These are phyloP conservation scores for Phytophthora cryptogea DNA, from an alignment of 352 stramenopile genomes.

Conservation along the genomic window DNA sequence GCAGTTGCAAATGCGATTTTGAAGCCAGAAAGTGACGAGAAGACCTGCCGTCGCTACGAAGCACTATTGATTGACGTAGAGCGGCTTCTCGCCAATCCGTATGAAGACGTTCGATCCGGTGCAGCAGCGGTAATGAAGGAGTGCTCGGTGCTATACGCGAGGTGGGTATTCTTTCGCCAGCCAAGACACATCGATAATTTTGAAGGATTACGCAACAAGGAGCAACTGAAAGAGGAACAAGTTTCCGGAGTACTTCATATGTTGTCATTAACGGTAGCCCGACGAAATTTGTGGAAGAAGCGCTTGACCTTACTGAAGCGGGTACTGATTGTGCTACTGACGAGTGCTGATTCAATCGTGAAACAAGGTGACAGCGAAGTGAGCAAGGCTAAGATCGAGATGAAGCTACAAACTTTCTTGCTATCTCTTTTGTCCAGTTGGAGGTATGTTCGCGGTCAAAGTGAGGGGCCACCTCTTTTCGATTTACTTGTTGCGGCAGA, in stretches of 20 bases:
- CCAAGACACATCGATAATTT: conserved; percentile 48
- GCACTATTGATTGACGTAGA: conserved; percentile 53
- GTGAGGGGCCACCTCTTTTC: conserved; percentile 27
- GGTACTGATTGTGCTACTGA: conserved; percentile 50
- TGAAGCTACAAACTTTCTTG: conserved; percentile 61
- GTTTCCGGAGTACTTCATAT: conserved; percentile 41
- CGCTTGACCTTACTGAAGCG: conserved; percentile 41
- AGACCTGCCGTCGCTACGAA: conserved; percentile 42
- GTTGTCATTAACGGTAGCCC: conserved; percentile 45
- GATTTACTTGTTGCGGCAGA: conserved; percentile 44
- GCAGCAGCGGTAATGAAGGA: conserved; percentile 57
- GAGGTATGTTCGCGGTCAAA: conserved; percentile 45
- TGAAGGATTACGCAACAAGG: conserved; percentile 35
- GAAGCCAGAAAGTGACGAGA: conserved; percentile 16
- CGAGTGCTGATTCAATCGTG: conserved; percentile 50
- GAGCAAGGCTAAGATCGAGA: conserved; percentile 59
- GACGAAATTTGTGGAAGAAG: conserved; percentile 56
- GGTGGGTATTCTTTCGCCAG: conserved; percentile 57
- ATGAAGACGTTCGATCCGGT: conserved; percentile 50
- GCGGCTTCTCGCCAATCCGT: conserved; percentile 55
- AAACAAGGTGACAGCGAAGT: conserved; percentile 60
- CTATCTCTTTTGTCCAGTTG: conserved; percentile 55
- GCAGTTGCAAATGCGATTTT: conserved; percentile 55
- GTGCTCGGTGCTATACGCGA: conserved; percentile 50
- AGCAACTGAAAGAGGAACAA: conserved; percentile 48